Evolutionary conservation across 495 filamentous ascomycete species (phyloP).

Genomic region (Copromyces sp.): DNA sequence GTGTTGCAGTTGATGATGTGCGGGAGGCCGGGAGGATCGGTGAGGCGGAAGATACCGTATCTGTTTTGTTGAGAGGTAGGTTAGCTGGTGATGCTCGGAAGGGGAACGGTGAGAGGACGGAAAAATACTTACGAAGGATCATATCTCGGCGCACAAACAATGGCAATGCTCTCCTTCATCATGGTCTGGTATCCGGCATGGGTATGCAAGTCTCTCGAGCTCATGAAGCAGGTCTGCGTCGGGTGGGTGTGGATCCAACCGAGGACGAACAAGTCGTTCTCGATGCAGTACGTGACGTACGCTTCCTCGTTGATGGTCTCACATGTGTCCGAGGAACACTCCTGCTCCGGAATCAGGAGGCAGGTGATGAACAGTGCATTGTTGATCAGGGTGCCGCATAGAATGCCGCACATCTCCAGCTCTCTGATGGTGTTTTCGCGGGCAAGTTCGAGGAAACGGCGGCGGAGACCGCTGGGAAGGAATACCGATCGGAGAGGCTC

Average conservation of each 20-base stretch:
- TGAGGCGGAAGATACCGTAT: slow-evolving; percentile 88
- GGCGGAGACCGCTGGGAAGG: slow-evolving; percentile 64
- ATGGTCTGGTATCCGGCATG: slow-evolving; percentile 88
- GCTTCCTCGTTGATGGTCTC: slow-evolving; percentile 78
- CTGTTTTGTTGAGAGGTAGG: slow-evolving; percentile 26
- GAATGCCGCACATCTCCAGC: slow-evolving; percentile 87
- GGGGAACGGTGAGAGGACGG: neutral
- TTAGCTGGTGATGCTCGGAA: neutral
- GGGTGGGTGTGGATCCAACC: slow-evolving; percentile 99
- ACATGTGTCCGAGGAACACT: slow-evolving; percentile 82
- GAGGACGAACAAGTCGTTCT: slow-evolving; percentile 74
- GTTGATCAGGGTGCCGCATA: slow-evolving; percentile 81
- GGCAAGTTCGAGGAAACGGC: slow-evolving; percentile 60
- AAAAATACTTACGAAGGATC: slow-evolving; percentile 52
- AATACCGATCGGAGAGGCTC: slow-evolving; percentile 79
- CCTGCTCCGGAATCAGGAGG: slow-evolving; percentile 85
- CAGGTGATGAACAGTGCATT: slow-evolving; percentile 87
- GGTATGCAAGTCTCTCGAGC: slow-evolving; percentile 84
- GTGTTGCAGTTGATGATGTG: slow-evolving; percentile 67
- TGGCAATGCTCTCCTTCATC: slow-evolving; percentile 90
- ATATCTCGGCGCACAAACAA: slow-evolving; percentile 85
- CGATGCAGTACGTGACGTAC: slow-evolving; percentile 79
- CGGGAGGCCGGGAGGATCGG: slow-evolving; percentile 79
- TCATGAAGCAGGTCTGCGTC: slow-evolving; percentile 96
- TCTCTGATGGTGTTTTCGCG: slow-evolving; percentile 65